A percentile compares a stretch with the other conserved stretches of the same genome.
Conservation (phyloP, 1,284 basidiomycete species). For the Leccinum pachyderme region DNA sequence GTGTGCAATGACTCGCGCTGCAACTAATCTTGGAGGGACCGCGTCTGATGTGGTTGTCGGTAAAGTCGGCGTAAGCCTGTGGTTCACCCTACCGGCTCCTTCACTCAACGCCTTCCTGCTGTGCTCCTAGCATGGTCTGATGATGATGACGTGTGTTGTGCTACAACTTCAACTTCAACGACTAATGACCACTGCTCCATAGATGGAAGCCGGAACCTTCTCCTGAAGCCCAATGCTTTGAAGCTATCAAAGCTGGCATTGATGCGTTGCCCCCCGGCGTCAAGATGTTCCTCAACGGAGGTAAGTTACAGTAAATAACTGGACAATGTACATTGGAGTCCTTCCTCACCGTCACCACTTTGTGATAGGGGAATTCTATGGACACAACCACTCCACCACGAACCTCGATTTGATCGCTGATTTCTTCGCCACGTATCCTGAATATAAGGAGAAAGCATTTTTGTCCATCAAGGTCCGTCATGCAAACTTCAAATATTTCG, state of each 20-base stretch:
- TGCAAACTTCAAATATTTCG: background rate
- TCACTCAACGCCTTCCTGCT: background rate
- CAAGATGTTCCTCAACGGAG: constrained; percentile 51
- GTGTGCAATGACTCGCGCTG: constrained; percentile 16
- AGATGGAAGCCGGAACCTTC: constrained; percentile 25
- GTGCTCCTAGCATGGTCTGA: constrained; percentile 26
- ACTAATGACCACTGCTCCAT: background rate
- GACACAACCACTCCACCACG: constrained; percentile 25
- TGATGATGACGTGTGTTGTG: constrained; percentile 28
- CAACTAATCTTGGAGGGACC: constrained; percentile 34
- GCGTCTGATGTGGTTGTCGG: constrained; percentile 26
- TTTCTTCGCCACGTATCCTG: constrained; percentile 50
- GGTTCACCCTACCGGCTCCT: background rate
- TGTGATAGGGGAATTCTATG: constrained; percentile 34
- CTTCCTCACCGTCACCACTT: background rate
- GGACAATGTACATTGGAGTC: background rate
- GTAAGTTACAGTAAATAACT: constrained; percentile 27
- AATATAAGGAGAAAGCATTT: constrained; percentile 48
- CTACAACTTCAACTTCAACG: background rate
- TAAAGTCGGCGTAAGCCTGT: constrained; percentile 33
- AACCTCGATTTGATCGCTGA: constrained; percentile 45
- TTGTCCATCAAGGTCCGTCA: constrained; percentile 40
- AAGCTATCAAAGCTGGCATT: constrained; percentile 62
- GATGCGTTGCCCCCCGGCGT: constrained; percentile 46
- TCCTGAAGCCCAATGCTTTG: constrained; percentile 56